phyloP scores from a whole-genome alignment of 2,329 filamentous ascomycete species.

The Piedraia hortae region DNA sequence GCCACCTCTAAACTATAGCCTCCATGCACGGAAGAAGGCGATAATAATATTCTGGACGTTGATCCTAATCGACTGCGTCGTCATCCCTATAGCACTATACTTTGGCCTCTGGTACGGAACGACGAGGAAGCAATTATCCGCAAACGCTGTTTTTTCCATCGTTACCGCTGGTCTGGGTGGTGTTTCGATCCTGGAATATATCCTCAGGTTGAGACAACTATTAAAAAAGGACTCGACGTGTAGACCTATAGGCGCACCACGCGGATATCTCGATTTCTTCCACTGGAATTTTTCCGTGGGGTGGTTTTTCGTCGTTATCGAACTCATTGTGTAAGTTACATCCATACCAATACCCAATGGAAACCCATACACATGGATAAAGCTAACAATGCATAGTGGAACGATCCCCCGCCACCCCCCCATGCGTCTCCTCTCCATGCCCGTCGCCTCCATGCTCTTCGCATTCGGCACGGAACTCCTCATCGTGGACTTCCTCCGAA shows the following conservation, averaged over 20 bases:
- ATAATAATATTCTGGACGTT: constrained; percentile 32
- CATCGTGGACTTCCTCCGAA: constrained; percentile 21
- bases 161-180: constrained; percentile 25
- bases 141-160: constrained; percentile 25
- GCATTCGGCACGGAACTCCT: constrained; percentile 24
- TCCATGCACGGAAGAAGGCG: constrained; percentile 25
- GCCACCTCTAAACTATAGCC: constrained; percentile 28
- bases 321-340: constrained; percentile 24
- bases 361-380: no score
- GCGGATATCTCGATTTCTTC: constrained; percentile 25
- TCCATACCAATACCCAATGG: no score
- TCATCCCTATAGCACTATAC: constrained; percentile 31
- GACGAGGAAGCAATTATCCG: constrained; percentile 18
- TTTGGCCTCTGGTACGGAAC: constrained; percentile 28
- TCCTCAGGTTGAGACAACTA: constrained; percentile 21
- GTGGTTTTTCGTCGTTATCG: constrained; percentile 29
- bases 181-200: constrained; percentile 27
- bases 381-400: constrained; percentile 11
- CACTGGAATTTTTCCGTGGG: constrained; percentile 28
- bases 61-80: constrained; percentile 30
- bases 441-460: constrained; percentile 23
- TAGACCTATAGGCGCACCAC: constrained; percentile 21
- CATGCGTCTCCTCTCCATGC: constrained; percentile 26
- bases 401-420: constrained; percentile 21
- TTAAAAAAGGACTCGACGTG: constrained; percentile 25